Conservation (phyloP, 1,284 basidiomycete species). For the Coriolopsis trogii region DNA sequence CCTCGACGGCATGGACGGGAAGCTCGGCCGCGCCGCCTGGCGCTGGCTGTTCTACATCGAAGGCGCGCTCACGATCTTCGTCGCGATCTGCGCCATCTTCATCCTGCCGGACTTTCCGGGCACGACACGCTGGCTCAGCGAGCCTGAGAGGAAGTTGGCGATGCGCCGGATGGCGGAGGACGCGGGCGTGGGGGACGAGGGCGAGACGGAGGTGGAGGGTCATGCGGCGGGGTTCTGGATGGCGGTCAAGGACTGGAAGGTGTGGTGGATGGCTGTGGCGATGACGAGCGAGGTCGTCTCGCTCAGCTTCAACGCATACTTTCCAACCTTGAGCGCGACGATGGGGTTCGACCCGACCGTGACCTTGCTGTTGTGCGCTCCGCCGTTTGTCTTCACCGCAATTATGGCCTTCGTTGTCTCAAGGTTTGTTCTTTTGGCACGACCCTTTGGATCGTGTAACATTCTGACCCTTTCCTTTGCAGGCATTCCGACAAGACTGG, state of each 20-base stretch:
- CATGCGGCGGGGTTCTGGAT: constrained; percentile 52
- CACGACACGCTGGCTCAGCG: constrained; percentile 59
- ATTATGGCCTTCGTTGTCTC: constrained; percentile 53
- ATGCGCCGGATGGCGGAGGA: constrained; percentile 77
- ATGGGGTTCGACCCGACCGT: constrained; percentile 67
- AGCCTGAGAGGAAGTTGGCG: constrained; percentile 66
- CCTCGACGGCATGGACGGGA: constrained; percentile 69
- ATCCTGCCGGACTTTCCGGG: constrained; percentile 80
- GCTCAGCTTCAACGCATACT: constrained; percentile 75
- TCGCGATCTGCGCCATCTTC: constrained; percentile 64
- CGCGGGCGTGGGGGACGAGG: constrained; percentile 51
- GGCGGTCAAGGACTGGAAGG: constrained; percentile 72
- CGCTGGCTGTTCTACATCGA: constrained; percentile 77
- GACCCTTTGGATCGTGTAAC: background rate
- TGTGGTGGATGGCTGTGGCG: constrained; percentile 69
- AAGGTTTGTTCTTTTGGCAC: constrained; percentile 38
- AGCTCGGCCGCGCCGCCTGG: constrained; percentile 77
- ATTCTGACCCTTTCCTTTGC: background rate
- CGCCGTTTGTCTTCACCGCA: constrained; percentile 76
- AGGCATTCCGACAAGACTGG: constrained; percentile 74
- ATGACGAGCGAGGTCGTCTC: constrained; percentile 53
- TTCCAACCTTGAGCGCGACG: constrained; percentile 70
- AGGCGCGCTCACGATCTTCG: constrained; percentile 63
- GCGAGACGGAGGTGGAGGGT: constrained; percentile 38
- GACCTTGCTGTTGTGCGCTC: constrained; percentile 75